Percentiles rank a stretch among this genome's conserved stretches.
These are phyloP conservation scores for Pisolithus sp. DNA, from an alignment of 768 basidiomycete genomes.

Conservation along the genomic window DNA sequence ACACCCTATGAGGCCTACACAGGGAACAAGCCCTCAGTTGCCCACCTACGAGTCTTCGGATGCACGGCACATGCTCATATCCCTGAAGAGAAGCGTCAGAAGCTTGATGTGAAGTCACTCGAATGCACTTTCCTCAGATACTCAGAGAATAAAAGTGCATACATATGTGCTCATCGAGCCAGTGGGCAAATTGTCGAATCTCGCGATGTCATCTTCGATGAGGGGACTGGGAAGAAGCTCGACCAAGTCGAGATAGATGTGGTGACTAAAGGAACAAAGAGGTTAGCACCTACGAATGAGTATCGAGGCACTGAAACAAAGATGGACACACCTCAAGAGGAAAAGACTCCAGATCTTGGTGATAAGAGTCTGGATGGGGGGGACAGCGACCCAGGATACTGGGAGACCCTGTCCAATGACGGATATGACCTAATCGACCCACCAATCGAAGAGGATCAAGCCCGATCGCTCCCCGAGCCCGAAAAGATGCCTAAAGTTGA, in stretches of 20 bases:
- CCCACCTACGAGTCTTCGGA: slow-evolving; percentile 14
- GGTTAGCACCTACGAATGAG: too few species aligned
- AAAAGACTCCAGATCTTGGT: too few species aligned
- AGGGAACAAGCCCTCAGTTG: slow-evolving; percentile 16
- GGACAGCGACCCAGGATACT: too few species aligned
- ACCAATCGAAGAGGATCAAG: too few species aligned
- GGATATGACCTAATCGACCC: too few species aligned
- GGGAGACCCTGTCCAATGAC: too few species aligned
- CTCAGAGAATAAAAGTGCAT: neutral
- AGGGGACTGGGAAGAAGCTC: too few species aligned
- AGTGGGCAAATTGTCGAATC: neutral
- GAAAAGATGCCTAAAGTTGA: too few species aligned
- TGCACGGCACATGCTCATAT: slow-evolving; percentile 22
- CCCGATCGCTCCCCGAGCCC: too few species aligned
- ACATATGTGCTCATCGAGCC: neutral
- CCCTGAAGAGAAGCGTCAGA: slow-evolving; percentile 10
- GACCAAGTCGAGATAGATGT: neutral
- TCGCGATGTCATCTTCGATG: neutral
- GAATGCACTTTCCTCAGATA: neutral
- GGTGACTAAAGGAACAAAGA: neutral
- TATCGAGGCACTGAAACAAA: too few species aligned
- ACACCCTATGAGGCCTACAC: slow-evolving; percentile 14
- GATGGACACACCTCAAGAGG: too few species aligned
- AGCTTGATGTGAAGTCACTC: slow-evolving; percentile 1
- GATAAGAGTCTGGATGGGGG: too few species aligned